Evolutionary conservation across 768 basidiomycete species (phyloP).

Genomic region (Tulasnella sp.): DNA sequence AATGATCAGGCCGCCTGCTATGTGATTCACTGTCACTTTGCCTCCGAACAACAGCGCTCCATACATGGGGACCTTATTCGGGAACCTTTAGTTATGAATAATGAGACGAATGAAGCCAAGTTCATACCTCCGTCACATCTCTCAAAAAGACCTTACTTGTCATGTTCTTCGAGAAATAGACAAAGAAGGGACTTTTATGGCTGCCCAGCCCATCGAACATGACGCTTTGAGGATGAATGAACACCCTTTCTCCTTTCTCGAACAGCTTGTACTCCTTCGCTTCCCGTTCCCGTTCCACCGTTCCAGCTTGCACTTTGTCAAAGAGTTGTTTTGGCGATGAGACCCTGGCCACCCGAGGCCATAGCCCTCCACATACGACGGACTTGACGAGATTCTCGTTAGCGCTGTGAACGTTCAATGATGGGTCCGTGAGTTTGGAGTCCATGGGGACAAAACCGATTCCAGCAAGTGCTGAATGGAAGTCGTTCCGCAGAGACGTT

Average conservation of each 20-base stretch:
- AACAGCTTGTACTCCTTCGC: slow-evolving; percentile 82
- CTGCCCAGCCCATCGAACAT: slow-evolving; percentile 61
- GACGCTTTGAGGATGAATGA: slow-evolving; percentile 78
- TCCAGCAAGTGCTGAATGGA: slow-evolving; percentile 62
- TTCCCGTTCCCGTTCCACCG: slow-evolving; percentile 77
- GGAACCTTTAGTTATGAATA: background rate
- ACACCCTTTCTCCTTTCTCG: slow-evolving; percentile 66
- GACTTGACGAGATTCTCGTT: slow-evolving; percentile 78
- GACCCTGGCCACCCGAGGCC: slow-evolving; percentile 77
- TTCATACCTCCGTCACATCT: slow-evolving; percentile 74
- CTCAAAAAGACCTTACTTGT: slow-evolving; percentile 82
- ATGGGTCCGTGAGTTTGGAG: slow-evolving; percentile 46
- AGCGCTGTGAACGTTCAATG: slow-evolving; percentile 60
- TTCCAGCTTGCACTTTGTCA: slow-evolving; percentile 78
- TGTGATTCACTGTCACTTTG: slow-evolving; percentile 69
- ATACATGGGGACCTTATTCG: slow-evolving; percentile 76
- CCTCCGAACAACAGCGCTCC: slow-evolving; percentile 83
- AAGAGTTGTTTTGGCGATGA: slow-evolving; percentile 71
- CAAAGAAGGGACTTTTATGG: slow-evolving; percentile 76
- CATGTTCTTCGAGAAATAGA: slow-evolving; percentile 78
- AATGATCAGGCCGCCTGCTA: slow-evolving; percentile 69
- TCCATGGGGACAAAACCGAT: slow-evolving; percentile 62
- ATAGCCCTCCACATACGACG: slow-evolving; percentile 80
- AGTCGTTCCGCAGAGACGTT: slow-evolving; percentile 70
- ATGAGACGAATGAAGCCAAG: background rate